These are phyloP conservation scores for Verticillium nonalfalfae DNA, from an alignment of 2,329 filamentous ascomycete genomes.

Conservation along the genomic window DNA sequence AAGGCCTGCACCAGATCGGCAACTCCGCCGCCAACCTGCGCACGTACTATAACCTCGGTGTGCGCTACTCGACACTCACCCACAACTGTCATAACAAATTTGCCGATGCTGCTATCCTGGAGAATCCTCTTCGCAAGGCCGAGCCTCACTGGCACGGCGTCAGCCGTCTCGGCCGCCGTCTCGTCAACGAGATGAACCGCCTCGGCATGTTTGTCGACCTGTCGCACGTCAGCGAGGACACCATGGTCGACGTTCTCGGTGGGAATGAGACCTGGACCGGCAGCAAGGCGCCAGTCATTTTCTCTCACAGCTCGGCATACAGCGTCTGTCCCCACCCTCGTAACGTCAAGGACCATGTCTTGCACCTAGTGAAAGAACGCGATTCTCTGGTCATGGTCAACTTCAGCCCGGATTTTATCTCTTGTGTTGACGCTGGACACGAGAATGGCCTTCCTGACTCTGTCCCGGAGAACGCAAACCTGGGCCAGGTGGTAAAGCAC, in stretches of 20 bases:
- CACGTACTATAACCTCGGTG: constrained; percentile 69
- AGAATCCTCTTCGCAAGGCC: constrained; percentile 42
- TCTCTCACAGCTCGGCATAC: constrained; percentile 79
- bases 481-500: constrained; percentile 73
- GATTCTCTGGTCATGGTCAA: constrained; percentile 87
- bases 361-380: constrained; percentile 67
- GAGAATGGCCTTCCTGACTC: constrained; percentile 61
- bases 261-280: constrained; percentile 59
- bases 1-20: constrained; percentile 90
- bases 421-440: constrained; percentile 56
- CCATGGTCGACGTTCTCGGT: constrained; percentile 77
- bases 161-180: constrained; percentile 57
- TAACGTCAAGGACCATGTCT: constrained; percentile 81
- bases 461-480: constrained; percentile 62
- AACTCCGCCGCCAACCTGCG: constrained; percentile 74
- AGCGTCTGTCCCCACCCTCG: constrained; percentile 79
- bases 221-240: constrained; percentile 67
- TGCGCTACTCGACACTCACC: constrained; percentile 81
- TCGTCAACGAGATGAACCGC: constrained; percentile 88
- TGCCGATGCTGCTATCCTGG: constrained; percentile 72
- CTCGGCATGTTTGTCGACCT: constrained; percentile 93
- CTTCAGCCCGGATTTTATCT: constrained; percentile 77
- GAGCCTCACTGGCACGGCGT: constrained; percentile 65
- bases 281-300: constrained; percentile 77
- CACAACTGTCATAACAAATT: constrained; percentile 92